Percentiles rank a stretch among this genome's conserved stretches.
Evolutionary conservation across 1,284 basidiomycete genomes (phyloP).

Genomic region (Microbotryum silenes-acaulis): DNA sequence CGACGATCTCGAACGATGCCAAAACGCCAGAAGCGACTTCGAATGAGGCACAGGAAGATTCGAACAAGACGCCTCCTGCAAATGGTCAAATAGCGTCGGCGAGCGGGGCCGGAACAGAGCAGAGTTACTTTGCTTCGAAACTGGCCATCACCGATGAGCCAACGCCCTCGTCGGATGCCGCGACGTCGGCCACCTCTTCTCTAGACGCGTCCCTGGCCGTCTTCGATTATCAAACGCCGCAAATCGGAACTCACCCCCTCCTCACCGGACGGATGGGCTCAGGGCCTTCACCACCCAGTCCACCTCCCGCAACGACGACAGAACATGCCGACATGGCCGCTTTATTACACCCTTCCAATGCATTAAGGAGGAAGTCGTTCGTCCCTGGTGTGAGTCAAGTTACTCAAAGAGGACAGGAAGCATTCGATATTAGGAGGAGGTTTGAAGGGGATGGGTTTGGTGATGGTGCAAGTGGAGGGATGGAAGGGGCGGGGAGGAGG

Average conservation of each 20-base stretch:
- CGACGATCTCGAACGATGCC: not conserved
- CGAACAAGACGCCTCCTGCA: not conserved
- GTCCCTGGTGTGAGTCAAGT: not conserved
- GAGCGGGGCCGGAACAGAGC: not conserved
- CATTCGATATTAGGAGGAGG: constrained; percentile 1
- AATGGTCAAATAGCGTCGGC: not conserved
- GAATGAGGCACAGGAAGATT: not conserved
- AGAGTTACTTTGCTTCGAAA: constrained; percentile 19
- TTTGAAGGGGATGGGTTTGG: not conserved
- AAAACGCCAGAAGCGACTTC: not conserved
- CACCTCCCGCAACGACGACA: not conserved
- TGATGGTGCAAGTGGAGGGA: not conserved
- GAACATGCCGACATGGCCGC: too few relatives aligned
- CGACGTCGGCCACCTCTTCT: not conserved
- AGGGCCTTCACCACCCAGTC: not conserved
- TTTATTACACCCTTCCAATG: not conserved
- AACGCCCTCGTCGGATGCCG: not conserved
- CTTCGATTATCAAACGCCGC: not conserved
- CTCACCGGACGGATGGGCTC: not conserved
- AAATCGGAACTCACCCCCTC: not conserved
- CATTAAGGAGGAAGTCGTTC: constrained; percentile 6
- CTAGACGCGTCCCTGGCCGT: not conserved
- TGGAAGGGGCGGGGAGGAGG: constrained; percentile 6
- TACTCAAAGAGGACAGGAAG: not conserved
- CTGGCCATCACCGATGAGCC: not conserved